Conservation (phyloP, 2,329 filamentous ascomycete species). For the Dissoconium aciculare region DNA sequence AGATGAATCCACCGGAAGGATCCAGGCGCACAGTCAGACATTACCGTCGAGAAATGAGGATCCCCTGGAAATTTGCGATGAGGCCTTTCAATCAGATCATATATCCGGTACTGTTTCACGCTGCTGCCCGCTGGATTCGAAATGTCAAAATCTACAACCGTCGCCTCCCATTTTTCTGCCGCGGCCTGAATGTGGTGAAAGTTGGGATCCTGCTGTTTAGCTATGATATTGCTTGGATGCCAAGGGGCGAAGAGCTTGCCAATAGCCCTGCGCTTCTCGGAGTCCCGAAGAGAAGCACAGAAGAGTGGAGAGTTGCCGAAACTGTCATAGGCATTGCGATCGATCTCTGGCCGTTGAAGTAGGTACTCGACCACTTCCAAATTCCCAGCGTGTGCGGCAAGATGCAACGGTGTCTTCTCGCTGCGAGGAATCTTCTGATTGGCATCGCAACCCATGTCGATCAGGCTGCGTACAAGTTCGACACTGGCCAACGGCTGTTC, state of each 20-base stretch:
- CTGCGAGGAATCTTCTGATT: slow-evolving; percentile 2
- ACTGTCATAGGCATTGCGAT: slow-evolving; percentile 25
- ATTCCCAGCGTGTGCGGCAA: slow-evolving; percentile 11
- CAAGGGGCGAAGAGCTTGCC: slow-evolving; percentile 27
- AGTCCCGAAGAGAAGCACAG: slow-evolving; percentile 25
- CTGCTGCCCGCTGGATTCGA: slow-evolving; percentile 4
- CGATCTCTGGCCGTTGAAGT: slow-evolving; percentile 15
- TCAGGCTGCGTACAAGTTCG: neutral
- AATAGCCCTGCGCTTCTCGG: slow-evolving; percentile 20
- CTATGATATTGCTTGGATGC: slow-evolving; percentile 21
- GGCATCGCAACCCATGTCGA: slow-evolving; percentile 1
- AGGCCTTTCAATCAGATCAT: slow-evolving; percentile 3
- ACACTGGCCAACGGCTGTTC: slow-evolving; percentile 2
- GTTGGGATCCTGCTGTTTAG: slow-evolving; percentile 9
- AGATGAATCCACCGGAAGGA: slow-evolving; percentile 31
- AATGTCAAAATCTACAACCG: slow-evolving; percentile 6
- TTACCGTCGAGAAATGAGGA: slow-evolving; percentile 16
- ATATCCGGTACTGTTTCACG: slow-evolving; percentile 1
- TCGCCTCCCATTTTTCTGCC: slow-evolving; percentile 8
- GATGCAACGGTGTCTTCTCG: slow-evolving; percentile 6
- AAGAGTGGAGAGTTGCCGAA: slow-evolving; percentile 30
- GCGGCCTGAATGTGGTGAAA: slow-evolving; percentile 23
- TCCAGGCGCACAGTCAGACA: slow-evolving; percentile 24
- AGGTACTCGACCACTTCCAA: slow-evolving; percentile 6
- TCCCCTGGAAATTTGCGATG: slow-evolving; percentile 5